Evolutionary conservation across 1,139 yeast genomes (phyloP), one percentile per base, ranked within the genome.

Genomic region (Candida glucosophila): DNA sequence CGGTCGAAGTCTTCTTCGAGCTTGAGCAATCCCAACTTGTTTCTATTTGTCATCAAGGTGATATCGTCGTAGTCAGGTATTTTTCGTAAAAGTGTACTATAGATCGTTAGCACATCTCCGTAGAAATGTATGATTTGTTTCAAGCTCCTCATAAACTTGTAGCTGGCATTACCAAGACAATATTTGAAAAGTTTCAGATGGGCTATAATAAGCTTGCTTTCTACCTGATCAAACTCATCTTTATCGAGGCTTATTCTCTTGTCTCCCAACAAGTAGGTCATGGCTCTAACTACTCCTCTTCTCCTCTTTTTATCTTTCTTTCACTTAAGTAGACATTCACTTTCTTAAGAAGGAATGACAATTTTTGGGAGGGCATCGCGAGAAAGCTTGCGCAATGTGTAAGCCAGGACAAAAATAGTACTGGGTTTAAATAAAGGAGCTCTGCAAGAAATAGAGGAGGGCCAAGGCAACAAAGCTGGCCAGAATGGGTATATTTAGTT

Each of bases 61-160:
- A 64, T 42, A 37, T 64, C 70, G 25, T 61, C 67, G 33, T 60
- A 62, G 33, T 58, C 46, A 14, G 66, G 63, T 14, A 64, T 52
- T 35, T 64, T 64, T 25, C 46, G 41, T 21, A 64, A 41, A 22
- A 64, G 44, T 9, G 68, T 59, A 24, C 59, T 42, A 40, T 63
- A 64, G 15, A 63, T 61, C 29, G 59, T 57, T 22, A 61, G 40
- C 23, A 59, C 47, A 36, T 64, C 71, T 17, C 50, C 42, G 33
- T 50, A 60, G 17, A 62, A 44, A 37, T 61, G 67, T 5, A 59
- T 41, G 12, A 57, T 41, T 22, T 48, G 47, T 38, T 59, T 58
- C 25, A 57, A 33, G 23, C 44, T 42, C 12, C 50, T 37, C 10
- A 62, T 39, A 28, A 45, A 52, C 25, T 40, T 44, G 35, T 47